A percentile compares a stretch with the other conserved stretches of the same genome.
phyloP scores from a whole-genome alignment of 2,329 filamentous ascomycete species.

The Aureobasidium uvarum region DNA sequence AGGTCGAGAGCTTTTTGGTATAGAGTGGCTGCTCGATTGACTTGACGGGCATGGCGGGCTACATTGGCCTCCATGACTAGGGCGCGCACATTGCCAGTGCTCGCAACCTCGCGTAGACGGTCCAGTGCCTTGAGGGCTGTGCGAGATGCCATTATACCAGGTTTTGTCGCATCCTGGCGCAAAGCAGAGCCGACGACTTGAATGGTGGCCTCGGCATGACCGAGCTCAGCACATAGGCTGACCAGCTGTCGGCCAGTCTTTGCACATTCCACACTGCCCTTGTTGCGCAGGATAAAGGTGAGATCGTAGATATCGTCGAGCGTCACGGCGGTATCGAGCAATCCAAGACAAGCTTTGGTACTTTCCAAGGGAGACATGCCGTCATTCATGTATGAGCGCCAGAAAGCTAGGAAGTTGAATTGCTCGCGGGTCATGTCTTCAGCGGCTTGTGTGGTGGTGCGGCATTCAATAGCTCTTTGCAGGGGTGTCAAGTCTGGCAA shows the following conservation, averaged over 20 bases:
- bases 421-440: no score
- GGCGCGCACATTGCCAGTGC: constrained; percentile 26
- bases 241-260: constrained; percentile 10
- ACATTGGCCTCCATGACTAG: constrained; percentile 27
- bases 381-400: no score
- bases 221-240: not conserved
- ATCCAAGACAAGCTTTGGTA: no score
- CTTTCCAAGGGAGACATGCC: no score
- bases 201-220: constrained; percentile 17
- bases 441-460: not conserved
- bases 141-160: not conserved
- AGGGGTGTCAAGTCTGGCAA: not conserved
- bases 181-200: constrained; percentile 12
- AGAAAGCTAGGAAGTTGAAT: no score
- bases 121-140: not conserved
- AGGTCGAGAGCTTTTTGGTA: constrained; percentile 26
- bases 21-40: not conserved
- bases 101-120: not conserved
- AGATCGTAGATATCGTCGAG: constrained; percentile 15
- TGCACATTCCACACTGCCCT: not conserved
- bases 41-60: constrained; percentile 3
- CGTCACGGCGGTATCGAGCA: not conserved
- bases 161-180: constrained; percentile 1
- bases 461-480: not conserved
- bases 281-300: constrained; percentile 9